A percentile compares a stretch with the other conserved stretches of the same genome.
These are phyloP conservation scores for Babesia ovata DNA, from an alignment of 169 alveolate species.

Conservation along the genomic window DNA sequence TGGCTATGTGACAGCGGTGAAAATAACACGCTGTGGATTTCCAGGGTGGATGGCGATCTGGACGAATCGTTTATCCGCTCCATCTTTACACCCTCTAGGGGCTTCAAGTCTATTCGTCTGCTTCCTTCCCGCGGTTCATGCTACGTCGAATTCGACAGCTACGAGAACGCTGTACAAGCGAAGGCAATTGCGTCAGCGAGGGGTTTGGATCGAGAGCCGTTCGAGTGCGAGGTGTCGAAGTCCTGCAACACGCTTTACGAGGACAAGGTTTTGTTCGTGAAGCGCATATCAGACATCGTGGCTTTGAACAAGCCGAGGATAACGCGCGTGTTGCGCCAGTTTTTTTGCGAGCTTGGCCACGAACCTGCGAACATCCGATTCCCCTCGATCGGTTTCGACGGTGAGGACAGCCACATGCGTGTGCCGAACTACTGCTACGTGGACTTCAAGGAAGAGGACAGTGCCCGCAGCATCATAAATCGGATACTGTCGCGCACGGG, in stretches of 20 bases:
- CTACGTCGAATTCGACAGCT: constrained; percentile 69
- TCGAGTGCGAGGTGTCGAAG: constrained; percentile 53
- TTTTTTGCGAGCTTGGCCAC: constrained; percentile 47
- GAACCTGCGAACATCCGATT: constrained; percentile 58
- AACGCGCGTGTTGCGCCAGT: constrained; percentile 40
- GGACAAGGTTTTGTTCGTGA: constrained; percentile 71
- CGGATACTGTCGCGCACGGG: constrained; percentile 27
- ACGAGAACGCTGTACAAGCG: constrained; percentile 59
- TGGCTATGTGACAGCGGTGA: constrained; percentile 49
- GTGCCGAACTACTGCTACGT: constrained; percentile 68
- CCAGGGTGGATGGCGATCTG: constrained; percentile 14
- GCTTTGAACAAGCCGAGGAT: constrained; percentile 43
- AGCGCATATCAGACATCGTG: constrained; percentile 43
- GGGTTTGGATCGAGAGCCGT: constrained; percentile 3
- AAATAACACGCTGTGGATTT: constrained; percentile 33
- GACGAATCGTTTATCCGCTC: constrained; percentile 7
- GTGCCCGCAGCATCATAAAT: constrained; percentile 64
- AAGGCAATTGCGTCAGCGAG: constrained; percentile 29
- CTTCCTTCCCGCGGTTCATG: constrained; percentile 26
- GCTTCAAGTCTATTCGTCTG: constrained; percentile 46
- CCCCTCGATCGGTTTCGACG: constrained; percentile 39
- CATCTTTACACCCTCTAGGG: constrained; percentile 24
- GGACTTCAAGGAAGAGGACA: constrained; percentile 61
- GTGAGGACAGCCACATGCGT: constrained; percentile 12
- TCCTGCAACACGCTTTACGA: constrained; percentile 72